Evolutionary conservation across 805 yeast species (phyloP), one percentile per base, ranked within the genome.

Genomic region (Pichia exigua): DNA sequence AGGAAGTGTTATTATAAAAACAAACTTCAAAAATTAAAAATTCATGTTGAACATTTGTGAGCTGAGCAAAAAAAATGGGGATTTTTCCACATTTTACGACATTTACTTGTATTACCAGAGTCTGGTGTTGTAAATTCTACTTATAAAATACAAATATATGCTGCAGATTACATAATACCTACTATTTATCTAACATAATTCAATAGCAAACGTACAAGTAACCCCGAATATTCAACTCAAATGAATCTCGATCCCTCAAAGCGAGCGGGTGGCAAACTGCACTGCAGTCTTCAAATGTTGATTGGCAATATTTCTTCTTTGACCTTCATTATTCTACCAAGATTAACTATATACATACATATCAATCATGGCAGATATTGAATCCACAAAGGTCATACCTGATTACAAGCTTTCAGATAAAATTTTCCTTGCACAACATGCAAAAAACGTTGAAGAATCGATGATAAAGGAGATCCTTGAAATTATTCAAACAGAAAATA

Each of bases 391-490:
- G 60, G 78, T 21, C 6, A 20, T 88, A 27, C 98, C 98, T 28
- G 90, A 91, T 65, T 85, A 86, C 70, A 76, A 74, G 59, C 78
- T 91, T 40, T 83, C 96, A n/a, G 91, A 89, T 63, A 73, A 79
- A 51, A 87, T 91, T 40, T 92, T 86, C 66, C 74, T 81, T 48
- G 73, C 87, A 73, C 28, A 71, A 63, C 44, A 42, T 30, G 20
- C 28, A 26, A 63, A 58, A 61, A 10, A 49, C 9, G 50, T 40
- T 2, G 45, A 50, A 15, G 44, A 32, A 6, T 50, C 76, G 59
- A 76, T 75, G 17, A 65, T 66, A 17, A 67, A 79, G 24, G 62
- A 76, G 45, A 72, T 92, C 43, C 58, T 78, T 41, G 73, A 69
- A 39, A 72, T 77, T 44, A 81, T 94, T 60, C 73, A 74, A 55